These are phyloP conservation scores for Nemania sp. DNA, from an alignment of 2,329 filamentous ascomycete genomes.

Conservation along the genomic window DNA sequence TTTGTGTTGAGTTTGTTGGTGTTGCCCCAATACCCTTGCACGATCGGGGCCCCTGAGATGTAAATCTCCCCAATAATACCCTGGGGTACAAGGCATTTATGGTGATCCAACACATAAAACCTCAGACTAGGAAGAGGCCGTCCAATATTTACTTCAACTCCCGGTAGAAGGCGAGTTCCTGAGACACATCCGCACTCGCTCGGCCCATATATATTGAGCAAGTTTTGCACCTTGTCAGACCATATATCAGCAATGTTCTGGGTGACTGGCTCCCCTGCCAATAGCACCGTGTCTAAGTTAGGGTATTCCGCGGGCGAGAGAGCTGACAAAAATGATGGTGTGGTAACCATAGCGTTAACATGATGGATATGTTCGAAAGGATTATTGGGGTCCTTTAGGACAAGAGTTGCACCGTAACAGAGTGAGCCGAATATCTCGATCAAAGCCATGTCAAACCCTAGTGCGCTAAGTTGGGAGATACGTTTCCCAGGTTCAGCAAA, in stretches of 20 bases:
- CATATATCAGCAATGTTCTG: conserved; percentile 17
- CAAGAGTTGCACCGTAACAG: conserved; percentile 36
- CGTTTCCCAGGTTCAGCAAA: conserved; percentile 12
- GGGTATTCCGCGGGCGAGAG: conserved; percentile 7
- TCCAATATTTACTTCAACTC: conserved; percentile 10
- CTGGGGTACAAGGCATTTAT: conserved; percentile 19
- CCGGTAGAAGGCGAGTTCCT: conserved; percentile 7
- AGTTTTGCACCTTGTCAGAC: not conserved
- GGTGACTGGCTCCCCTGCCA: conserved; percentile 15
- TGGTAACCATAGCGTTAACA: conserved; percentile 24
- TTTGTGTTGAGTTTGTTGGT: not conserved
- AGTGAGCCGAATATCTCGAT: conserved; percentile 22
- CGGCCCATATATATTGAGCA: conserved; percentile 24
- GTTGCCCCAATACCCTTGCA: conserved; percentile 14
- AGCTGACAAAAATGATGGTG: conserved; percentile 15
- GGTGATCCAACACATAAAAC: conserved; percentile 19
- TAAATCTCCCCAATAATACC: conserved; percentile 21
- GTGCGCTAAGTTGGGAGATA: conserved; percentile 8
- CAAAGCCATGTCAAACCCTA: conserved; percentile 17
- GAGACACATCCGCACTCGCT: conserved; percentile 10
- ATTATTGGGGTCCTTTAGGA: conserved; percentile 33
- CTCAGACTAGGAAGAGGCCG: conserved; percentile 8
- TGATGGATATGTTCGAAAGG: conserved; percentile 34
- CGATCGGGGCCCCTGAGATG: conserved; percentile 12
- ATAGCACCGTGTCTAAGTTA: conserved; percentile 5